Conservation (phyloP, 2,329 filamentous ascomycete species). For the Fusarium coffeatum region DNA sequence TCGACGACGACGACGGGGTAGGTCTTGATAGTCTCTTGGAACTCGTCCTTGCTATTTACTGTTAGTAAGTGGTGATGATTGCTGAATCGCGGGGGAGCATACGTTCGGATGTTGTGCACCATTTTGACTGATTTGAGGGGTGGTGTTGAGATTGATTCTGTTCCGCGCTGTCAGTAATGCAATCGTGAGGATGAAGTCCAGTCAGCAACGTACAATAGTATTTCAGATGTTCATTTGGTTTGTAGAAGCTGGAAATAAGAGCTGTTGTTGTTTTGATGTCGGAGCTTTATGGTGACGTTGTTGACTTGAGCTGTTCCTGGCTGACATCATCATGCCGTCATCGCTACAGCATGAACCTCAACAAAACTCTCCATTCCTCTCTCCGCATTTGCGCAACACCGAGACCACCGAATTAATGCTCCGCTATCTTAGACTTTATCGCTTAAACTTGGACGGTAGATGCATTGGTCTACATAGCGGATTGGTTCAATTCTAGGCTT, state of each 20-base stretch:
- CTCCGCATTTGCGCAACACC: slow-evolving; percentile 1
- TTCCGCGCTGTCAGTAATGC: not conserved
- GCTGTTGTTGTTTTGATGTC: not conserved
- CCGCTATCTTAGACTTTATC: not conserved
- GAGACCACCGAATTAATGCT: not conserved
- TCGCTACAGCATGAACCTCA: not conserved
- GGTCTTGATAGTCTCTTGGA: slow-evolving; percentile 21
- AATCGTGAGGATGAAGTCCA: not conserved
- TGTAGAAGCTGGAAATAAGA: not conserved
- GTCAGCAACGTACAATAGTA: not conserved
- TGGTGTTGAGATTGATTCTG: not conserved
- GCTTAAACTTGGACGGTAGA: not conserved
- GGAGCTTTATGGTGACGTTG: slow-evolving; percentile 15
- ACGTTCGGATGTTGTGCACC: slow-evolving; percentile 36
- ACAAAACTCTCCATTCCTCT: not conserved
- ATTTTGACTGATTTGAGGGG: slow-evolving; percentile 17
- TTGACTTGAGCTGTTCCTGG: not conserved
- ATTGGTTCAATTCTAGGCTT: not conserved
- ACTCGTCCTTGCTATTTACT: slow-evolving; percentile 20
- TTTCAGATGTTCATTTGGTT: not conserved
- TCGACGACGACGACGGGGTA: slow-evolving; percentile 29
- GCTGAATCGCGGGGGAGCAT: not conserved
- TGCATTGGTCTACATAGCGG: rapidly evolving
- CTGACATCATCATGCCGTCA: slow-evolving; percentile 40
- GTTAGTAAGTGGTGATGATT: not conserved